Evolutionary conservation across 176 grass and related monocot species (phyloP).

Genomic region (Triticum dicoccoides): DNA sequence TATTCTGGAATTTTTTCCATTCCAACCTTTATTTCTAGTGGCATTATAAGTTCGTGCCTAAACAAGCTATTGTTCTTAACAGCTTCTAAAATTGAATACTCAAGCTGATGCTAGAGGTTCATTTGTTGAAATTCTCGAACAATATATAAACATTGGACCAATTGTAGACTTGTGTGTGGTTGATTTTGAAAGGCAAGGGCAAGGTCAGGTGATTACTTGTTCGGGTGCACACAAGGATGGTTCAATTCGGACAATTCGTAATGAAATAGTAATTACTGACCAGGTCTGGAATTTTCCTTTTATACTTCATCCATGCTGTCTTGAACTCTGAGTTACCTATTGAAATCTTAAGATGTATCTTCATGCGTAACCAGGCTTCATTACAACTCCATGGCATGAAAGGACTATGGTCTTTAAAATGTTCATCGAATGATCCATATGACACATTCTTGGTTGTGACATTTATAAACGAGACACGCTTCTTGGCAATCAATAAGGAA

Average conservation of each 20-base stretch:
- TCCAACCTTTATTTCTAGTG: background rate
- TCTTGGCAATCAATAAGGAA: slow-evolving; percentile 66
- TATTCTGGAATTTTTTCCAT: background rate
- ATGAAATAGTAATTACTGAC: slow-evolving; percentile 59
- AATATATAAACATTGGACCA: slow-evolving; percentile 59
- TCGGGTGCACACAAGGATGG: slow-evolving; percentile 68
- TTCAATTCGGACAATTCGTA: slow-evolving; percentile 58
- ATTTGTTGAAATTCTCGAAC: slow-evolving; percentile 67
- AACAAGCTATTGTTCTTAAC: slow-evolving; percentile 7
- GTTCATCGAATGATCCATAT: slow-evolving; percentile 49
- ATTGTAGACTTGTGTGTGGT: slow-evolving; percentile 70
- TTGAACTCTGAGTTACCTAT: background rate
- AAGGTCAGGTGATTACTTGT: slow-evolving; percentile 70
- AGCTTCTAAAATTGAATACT: slow-evolving; percentile 64
- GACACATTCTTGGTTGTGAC: slow-evolving; percentile 67
- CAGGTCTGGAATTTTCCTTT: slow-evolving; percentile 42
- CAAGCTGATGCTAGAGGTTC: slow-evolving; percentile 70
- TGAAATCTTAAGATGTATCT: slow-evolving; percentile 15
- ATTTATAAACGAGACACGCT: slow-evolving; percentile 62
- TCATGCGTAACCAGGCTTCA: slow-evolving; percentile 45
- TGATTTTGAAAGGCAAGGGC: slow-evolving; percentile 61
- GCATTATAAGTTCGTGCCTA: background rate
- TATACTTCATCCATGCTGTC: background rate
- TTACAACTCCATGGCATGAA: slow-evolving; percentile 73
- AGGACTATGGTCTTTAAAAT: slow-evolving; percentile 58